Evolutionary conservation across 805 yeast species (phyloP), one percentile per base, ranked within the genome.

Genomic region (Barnettozyma botsteinii): DNA sequence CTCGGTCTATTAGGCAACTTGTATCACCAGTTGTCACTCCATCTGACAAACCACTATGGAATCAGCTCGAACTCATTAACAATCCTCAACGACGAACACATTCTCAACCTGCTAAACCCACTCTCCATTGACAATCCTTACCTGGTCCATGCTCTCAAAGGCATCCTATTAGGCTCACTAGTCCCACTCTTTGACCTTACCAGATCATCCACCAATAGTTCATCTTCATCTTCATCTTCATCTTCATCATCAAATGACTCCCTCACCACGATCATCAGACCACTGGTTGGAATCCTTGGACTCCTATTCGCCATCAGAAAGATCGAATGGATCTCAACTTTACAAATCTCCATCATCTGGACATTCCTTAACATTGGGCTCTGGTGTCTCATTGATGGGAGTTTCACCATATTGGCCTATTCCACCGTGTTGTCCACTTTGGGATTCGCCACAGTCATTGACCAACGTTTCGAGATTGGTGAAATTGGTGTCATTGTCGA

Each of bases 291-390:
- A 3, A 71, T 82, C 50, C 61, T 83, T 31, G 94, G 94, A 3
- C 73, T 84, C 26, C 70, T 79, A 5, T 83, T 78, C 52, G 87
- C 86, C 19, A 70, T 84, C 25, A 70, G 85, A 49, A 78, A 75
- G 47, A 66, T 80, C 28, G 81, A 79, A 50, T 83, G 91, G 91
- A 61, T 70, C 35, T 72, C 82, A 0, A 70, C 79, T 15, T 60
- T 77, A 31, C 88, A 84, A 52, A 81, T 83, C 11, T 70, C 82
- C 4, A 61, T 74, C 32, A 68, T 79, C 4, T 81, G 86, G 82
- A 65, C 77, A 11, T 58, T 77, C 18, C 62, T 81, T 40, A 80
- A 79, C 58, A 73, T 83, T 1, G 73, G 82, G 5, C 63, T 83
- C 24, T 82, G 91, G 88, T 53, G 75, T 38, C 61, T 79, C 36